Conservation (phyloP, 2,329 filamentous ascomycete species). For the Colletotrichum incanum region DNA sequence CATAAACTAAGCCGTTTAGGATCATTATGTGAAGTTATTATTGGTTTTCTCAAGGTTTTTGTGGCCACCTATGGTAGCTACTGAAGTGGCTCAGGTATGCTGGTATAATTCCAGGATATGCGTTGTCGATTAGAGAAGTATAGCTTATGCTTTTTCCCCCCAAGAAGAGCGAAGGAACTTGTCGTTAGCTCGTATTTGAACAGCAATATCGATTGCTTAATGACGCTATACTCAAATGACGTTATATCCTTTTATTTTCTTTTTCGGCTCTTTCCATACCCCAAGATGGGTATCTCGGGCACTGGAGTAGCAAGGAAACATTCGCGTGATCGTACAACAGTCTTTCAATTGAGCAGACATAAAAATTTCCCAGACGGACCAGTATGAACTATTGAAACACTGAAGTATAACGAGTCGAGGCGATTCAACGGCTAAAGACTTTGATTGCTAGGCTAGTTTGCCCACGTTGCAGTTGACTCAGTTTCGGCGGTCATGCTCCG, state of each 20-base stretch:
- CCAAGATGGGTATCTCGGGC: no score
- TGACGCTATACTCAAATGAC: background rate
- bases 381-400: background rate
- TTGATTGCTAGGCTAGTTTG: background rate
- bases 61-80: background rate
- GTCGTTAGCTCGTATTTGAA: background rate
- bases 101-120: no score
- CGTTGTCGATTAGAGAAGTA: background rate
- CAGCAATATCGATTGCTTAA: background rate
- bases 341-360: no score
- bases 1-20: background rate
- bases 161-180: no score
- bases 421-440: background rate
- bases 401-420: no score
- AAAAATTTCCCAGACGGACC: background rate
- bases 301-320: no score
- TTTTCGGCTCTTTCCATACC: background rate
- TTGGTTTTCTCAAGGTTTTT: background rate
- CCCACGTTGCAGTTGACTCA: background rate
- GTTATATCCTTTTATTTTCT: no score
- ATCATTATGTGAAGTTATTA: background rate
- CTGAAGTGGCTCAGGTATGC: no score
- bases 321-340: background rate
- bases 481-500: background rate
- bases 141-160: background rate